A percentile compares a stretch with the other conserved stretches of the same genome.
Conservation (phyloP, 2,329 filamentous ascomycete genomes). For the Fusarium nisikadoi region DNA sequence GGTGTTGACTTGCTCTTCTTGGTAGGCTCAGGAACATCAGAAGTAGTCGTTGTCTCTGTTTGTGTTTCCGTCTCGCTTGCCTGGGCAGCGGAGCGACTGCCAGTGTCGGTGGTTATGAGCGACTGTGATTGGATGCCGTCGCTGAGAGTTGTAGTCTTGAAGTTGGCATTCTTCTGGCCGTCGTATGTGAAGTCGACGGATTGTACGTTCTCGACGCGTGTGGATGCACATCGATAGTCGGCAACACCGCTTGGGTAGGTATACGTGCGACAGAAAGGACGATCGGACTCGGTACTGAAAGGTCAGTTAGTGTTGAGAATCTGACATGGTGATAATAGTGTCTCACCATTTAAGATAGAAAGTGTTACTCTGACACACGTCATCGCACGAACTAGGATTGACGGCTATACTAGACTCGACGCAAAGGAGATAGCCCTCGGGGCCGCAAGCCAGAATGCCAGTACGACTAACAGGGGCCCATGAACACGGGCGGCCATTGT, state of each 20-base stretch:
- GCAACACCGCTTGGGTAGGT: neutral
- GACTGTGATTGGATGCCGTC: neutral
- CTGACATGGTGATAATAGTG: rapidly evolving
- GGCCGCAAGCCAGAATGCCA: neutral
- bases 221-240: neutral
- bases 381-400: neutral
- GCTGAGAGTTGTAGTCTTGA: neutral
- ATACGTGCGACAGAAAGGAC: neutral
- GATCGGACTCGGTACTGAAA: neutral
- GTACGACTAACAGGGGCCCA: neutral
- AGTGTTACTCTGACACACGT: neutral
- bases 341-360: neutral
- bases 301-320: rapidly evolving
- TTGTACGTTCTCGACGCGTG: neutral
- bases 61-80: neutral
- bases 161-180: neutral
- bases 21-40: neutral
- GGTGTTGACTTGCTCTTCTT: neutral
- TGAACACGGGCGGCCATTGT: neutral
- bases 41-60: neutral
- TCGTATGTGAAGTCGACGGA: neutral
- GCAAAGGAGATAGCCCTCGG: neutral
- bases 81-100: rapidly evolving
- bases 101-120: rapidly evolving
- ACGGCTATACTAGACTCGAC: neutral